phyloP scores from a whole-genome alignment of 2,329 filamentous ascomycete species.

The Thelonectria olida region DNA sequence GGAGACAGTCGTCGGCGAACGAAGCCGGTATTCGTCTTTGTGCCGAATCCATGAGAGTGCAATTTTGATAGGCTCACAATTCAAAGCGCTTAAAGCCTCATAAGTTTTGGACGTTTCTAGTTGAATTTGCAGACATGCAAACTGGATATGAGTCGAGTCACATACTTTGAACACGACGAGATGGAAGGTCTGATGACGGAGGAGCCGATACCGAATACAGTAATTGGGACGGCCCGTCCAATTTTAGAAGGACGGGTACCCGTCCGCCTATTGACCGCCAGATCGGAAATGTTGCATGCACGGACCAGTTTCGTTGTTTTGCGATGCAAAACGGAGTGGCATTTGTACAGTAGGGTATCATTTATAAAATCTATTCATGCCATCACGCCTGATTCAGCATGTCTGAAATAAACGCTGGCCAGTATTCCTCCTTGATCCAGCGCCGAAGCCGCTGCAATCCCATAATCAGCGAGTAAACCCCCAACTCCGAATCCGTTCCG shows the following conservation, averaged over 20 bases:
- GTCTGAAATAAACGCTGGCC: slow-evolving; percentile 18
- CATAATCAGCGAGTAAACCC: slow-evolving; percentile 24
- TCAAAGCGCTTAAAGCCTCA: neutral
- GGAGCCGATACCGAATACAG: too few species aligned
- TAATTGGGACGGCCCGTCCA: too few species aligned
- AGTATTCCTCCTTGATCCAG: slow-evolving; percentile 25
- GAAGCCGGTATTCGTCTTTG: neutral
- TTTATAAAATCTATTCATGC: neutral
- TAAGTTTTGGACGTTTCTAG: neutral
- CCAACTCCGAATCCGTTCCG: slow-evolving; percentile 20
- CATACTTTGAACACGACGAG: too few species aligned
- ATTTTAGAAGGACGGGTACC: too few species aligned
- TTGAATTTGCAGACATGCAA: too few species aligned
- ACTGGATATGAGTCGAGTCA: too few species aligned
- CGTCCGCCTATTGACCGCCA: too few species aligned
- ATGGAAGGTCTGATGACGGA: too few species aligned
- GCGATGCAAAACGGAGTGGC: too few species aligned
- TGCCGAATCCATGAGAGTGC: neutral
- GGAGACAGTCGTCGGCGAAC: neutral
- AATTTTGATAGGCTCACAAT: neutral
- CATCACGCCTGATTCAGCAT: neutral
- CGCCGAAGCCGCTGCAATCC: slow-evolving; percentile 13
- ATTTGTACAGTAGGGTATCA: neutral
- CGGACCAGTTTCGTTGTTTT: too few species aligned
- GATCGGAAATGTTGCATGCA: too few species aligned